Conservation (phyloP, 164 flowering plant species). For the Hamamelis virginiana region DNA sequence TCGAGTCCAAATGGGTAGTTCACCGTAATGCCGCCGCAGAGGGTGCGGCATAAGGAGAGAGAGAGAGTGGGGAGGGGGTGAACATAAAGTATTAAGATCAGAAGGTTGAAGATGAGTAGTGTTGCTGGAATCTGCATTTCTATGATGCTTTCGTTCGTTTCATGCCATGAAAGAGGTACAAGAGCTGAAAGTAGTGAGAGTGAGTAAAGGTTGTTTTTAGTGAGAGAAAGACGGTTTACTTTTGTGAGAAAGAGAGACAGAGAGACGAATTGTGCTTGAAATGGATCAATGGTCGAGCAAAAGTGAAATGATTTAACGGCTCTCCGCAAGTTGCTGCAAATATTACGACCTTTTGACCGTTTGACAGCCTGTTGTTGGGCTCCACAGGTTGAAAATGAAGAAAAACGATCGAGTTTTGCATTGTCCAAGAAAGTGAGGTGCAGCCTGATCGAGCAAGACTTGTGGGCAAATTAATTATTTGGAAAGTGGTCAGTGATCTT, state of each 20-base stretch:
- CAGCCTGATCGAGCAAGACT: no score
- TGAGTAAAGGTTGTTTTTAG: not conserved
- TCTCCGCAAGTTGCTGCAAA: slow-evolving; percentile 1
- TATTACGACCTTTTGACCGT: slow-evolving; percentile 10
- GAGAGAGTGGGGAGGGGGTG: slow-evolving; percentile 2
- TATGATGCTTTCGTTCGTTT: not conserved
- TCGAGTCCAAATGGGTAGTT: slow-evolving; percentile 75
- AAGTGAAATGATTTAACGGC: not conserved
- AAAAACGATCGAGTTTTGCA: not conserved
- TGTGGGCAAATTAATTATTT: no score
- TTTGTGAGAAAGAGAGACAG: not conserved
- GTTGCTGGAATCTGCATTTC: slow-evolving; percentile 3
- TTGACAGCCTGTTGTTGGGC: slow-evolving; percentile 24
- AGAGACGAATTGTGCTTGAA: not conserved
- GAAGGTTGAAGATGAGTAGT: not conserved
- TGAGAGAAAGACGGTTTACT: not conserved
- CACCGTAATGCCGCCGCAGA: slow-evolving; percentile 62
- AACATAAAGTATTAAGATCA: not conserved
- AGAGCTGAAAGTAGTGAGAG: not conserved
- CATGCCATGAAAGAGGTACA: not conserved
- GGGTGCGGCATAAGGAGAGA: slow-evolving; percentile 42
- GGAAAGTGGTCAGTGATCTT: no score
- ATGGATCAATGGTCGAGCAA: not conserved
- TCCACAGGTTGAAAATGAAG: slow-evolving; percentile 13
- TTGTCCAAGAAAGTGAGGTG: no score